A percentile compares a stretch with the other conserved stretches of the same genome.
Evolutionary conservation across 768 basidiomycete species (phyloP).

Genomic region (Boletus vermiculosoides): DNA sequence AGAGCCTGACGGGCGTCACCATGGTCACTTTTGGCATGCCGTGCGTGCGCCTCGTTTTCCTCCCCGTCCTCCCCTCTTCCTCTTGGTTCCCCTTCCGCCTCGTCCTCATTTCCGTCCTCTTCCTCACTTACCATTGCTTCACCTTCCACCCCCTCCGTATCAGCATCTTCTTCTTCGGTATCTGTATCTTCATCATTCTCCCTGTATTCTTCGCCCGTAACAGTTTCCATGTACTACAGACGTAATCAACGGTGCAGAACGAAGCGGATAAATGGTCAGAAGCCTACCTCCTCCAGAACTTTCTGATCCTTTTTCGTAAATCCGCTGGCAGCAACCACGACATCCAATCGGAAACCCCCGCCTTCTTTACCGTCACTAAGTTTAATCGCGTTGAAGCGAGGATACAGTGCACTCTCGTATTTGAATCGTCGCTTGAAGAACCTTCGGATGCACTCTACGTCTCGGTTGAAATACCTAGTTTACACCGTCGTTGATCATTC

Average conservation of each 20-base stretch:
- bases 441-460: slow-evolving; percentile 92
- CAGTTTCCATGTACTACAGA: slow-evolving; percentile 65
- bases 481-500: slow-evolving; percentile 5
- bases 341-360: slow-evolving; percentile 75
- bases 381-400: slow-evolving; percentile 61
- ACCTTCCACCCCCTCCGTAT: slow-evolving; percentile 40
- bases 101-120: slow-evolving; percentile 35
- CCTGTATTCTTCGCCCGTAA: slow-evolving; percentile 37
- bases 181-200: slow-evolving; percentile 29
- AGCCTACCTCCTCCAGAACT: slow-evolving; percentile 76
- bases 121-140: slow-evolving; percentile 29
- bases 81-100: slow-evolving; percentile 39
- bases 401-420: slow-evolving; percentile 89
- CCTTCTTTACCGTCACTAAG: slow-evolving; percentile 37
- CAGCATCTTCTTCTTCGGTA: slow-evolving; percentile 38
- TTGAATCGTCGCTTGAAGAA: slow-evolving; percentile 91
- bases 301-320: slow-evolving; percentile 84
- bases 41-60: slow-evolving; percentile 24
- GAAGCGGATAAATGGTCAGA: slow-evolving; percentile 18
- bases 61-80: slow-evolving; percentile 35
- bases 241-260: slow-evolving; percentile 21
- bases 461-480: slow-evolving; percentile 95
- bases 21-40: slow-evolving; percentile 3
- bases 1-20: slow-evolving; percentile 11
- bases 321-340: slow-evolving; percentile 92